A percentile compares a stretch with the other conserved stretches of the same genome.
These are phyloP conservation scores for Ustilago xerochloae DNA, from an alignment of 1,284 basidiomycete species.

Conservation along the genomic window DNA sequence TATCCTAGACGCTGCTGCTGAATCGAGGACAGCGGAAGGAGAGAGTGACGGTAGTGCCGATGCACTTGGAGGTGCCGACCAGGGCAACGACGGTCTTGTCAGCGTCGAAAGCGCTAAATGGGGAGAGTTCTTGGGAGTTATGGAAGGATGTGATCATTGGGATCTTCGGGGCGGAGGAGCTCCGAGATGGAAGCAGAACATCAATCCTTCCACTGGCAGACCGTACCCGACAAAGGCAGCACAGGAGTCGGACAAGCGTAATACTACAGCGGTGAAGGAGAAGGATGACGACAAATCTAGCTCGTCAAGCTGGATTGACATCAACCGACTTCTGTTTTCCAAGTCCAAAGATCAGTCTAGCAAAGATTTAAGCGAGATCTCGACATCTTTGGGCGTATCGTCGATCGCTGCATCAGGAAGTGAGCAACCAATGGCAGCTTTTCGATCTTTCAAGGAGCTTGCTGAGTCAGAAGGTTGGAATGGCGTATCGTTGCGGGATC, in stretches of 20 bases:
- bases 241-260: constrained; percentile 21
- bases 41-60: constrained; percentile 65
- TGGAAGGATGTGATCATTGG: constrained; percentile 97
- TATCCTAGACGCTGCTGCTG: constrained; percentile 79
- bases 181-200: constrained; percentile 58
- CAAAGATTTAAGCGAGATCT: neutral
- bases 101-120: constrained; percentile 73
- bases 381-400: neutral
- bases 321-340: constrained; percentile 58
- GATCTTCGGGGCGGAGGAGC: constrained; percentile 84
- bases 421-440: constrained; percentile 13
- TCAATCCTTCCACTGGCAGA: constrained; percentile 61
- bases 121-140: constrained; percentile 77
- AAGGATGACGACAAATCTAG: constrained; percentile 3
- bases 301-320: constrained; percentile 53
- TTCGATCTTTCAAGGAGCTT: constrained; percentile 27
- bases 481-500: constrained; percentile 39
- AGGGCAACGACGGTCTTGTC: constrained; percentile 96
- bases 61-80: constrained; percentile 71
- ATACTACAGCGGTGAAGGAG: neutral
- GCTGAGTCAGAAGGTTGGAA: constrained; percentile 35
- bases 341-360: constrained; percentile 15
- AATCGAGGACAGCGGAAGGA: constrained; percentile 54
- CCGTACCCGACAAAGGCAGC: constrained; percentile 37
- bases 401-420: neutral